phyloP scores from a whole-genome alignment of 257 asterid species.

The Galeopsis tetrahit region DNA sequence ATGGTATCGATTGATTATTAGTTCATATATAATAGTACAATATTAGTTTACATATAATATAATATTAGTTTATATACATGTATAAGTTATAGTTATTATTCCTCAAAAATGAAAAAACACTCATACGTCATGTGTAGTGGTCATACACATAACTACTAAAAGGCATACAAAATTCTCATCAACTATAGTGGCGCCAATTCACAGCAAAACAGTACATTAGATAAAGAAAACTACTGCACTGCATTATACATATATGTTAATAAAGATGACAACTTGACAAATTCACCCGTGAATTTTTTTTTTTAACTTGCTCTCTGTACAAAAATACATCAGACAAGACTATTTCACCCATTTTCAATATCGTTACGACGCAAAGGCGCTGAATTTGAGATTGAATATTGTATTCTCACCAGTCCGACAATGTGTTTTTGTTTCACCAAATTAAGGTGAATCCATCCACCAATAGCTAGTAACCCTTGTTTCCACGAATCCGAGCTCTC shows the following conservation, averaged over 20 bases:
- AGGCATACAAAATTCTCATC: no score
- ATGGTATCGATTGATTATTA: no score
- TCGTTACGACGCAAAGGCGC: neutral
- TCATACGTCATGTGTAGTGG: no score
- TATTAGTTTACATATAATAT: no score
- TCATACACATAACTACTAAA: no score
- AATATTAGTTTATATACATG: no score
- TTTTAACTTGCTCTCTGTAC: constrained; percentile 11
- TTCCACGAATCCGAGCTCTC: constrained; percentile 97
- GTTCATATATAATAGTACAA: no score
- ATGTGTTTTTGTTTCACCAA: neutral
- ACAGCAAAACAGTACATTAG: neutral
- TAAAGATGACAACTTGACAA: neutral
- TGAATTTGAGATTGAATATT: neutral
- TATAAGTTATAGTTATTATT: no score
- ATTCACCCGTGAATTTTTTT: neutral
- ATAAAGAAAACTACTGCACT: neutral
- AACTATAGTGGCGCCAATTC: neutral
- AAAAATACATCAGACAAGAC: constrained; percentile 16
- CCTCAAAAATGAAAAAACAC: no score
- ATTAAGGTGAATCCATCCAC: constrained; percentile 20
- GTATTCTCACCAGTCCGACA: constrained; percentile 1
- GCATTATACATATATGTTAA: no score
- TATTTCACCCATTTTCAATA: neutral
- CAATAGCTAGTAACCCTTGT: constrained; percentile 72